phyloP scores from a whole-genome alignment of 2,329 filamentous ascomycete species.

The Ophiostoma populinum region DNA sequence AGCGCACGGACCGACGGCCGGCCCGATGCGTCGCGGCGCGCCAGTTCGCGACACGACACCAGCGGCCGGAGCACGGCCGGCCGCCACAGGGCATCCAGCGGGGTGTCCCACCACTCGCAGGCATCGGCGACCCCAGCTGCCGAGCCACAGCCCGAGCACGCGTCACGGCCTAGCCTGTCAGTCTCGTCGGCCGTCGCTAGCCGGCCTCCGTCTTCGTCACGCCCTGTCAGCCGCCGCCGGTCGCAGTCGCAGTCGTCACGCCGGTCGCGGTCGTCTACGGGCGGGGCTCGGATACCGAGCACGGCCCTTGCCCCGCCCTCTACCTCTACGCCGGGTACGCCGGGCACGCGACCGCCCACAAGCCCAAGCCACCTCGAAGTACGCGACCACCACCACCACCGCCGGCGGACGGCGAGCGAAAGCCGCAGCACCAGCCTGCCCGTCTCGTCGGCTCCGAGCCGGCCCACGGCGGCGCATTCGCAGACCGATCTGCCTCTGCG shows the following conservation, averaged over 20 bases:
- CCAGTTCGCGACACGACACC: conserved; percentile 18
- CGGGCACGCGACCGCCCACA: no score
- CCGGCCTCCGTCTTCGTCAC: conserved; percentile 13
- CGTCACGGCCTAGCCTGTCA: background rate
- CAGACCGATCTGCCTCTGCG: conserved; percentile 43
- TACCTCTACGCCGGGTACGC: no score
- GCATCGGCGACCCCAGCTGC: background rate
- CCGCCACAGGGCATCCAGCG: conserved; percentile 2
- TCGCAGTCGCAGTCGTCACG: conserved; percentile 20
- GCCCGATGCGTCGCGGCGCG: conserved; percentile 20
- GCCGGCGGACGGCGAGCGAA: conserved; percentile 35
- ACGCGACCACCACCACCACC: conserved; percentile 25
- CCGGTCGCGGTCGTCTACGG: conserved; percentile 15
- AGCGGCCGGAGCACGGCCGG: background rate
- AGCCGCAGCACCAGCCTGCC: conserved; percentile 38
- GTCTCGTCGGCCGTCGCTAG: conserved; percentile 4
- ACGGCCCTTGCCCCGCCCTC: no score
- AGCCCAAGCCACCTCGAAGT: conserved; percentile 33
- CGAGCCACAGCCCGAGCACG: background rate
- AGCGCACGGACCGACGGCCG: conserved; percentile 18
- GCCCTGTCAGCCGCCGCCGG: conserved; percentile 18
- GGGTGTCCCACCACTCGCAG: conserved; percentile 5
- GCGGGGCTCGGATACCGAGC: conserved; percentile 18
- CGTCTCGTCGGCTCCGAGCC: conserved; percentile 15
- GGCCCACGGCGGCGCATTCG: conserved; percentile 31